These are phyloP conservation scores for Tolypocladium pustulatum DNA, from an alignment of 2,329 filamentous ascomycete species.

Conservation along the genomic window DNA sequence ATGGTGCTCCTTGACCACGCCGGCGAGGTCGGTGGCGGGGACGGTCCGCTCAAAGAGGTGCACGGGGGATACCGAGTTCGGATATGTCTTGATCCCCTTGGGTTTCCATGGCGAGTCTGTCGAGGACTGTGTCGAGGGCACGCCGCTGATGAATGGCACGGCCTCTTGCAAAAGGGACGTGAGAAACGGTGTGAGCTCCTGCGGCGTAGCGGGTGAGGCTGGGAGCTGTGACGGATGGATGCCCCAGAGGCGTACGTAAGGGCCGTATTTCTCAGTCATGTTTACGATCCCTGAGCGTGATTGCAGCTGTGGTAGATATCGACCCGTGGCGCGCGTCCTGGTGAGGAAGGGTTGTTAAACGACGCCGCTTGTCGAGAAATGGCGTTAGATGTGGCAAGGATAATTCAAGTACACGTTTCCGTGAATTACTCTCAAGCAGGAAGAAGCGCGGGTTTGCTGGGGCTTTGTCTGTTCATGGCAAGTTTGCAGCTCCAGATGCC, in stretches of 20 bases:
- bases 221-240: conserved; percentile 38
- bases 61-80: conserved; percentile 39
- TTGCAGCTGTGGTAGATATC: not conserved
- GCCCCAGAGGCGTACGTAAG: conserved; percentile 44
- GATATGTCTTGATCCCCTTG: conserved; percentile 37
- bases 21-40: conserved; percentile 29
- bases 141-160: conserved; percentile 44
- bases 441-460: not conserved
- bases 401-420: not conserved
- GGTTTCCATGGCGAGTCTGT: conserved; percentile 32
- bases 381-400: accelerated
- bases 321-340: not conserved
- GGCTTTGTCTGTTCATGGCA: not conserved
- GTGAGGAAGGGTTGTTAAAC: not conserved
- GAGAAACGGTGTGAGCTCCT: conserved; percentile 41
- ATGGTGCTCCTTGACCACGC: conserved; percentile 22
- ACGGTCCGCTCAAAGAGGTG: conserved; percentile 43
- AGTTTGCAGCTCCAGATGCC: not conserved
- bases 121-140: conserved; percentile 26
- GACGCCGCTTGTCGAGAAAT: not conserved
- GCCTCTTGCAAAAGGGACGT: conserved; percentile 45
- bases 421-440: not conserved
- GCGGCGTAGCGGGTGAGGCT: conserved; percentile 20
- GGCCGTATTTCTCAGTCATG: conserved; percentile 22
- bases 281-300: not conserved